Evolutionary conservation across 2,329 filamentous ascomycete species (phyloP).

Genomic region (Diplodia sapinea): DNA sequence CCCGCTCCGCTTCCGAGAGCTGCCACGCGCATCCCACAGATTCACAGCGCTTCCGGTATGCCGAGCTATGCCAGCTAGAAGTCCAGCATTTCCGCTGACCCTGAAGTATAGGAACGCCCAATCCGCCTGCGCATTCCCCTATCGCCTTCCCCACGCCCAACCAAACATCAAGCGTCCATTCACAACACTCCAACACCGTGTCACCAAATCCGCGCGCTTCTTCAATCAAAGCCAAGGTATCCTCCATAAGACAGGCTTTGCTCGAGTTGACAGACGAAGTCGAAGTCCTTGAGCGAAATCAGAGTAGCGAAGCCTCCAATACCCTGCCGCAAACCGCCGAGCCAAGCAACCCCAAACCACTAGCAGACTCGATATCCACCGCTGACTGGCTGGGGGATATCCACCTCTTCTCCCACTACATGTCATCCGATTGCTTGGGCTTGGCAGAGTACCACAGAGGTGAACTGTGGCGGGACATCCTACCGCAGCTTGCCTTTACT

Average conservation of each 20-base stretch:
- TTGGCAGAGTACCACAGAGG: neutral
- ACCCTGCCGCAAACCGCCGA: neutral
- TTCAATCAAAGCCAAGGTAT: slow-evolving; percentile 15
- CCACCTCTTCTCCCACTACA: neutral
- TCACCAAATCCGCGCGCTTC: neutral
- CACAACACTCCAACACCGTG: neutral
- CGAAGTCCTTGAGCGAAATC: slow-evolving; percentile 3
- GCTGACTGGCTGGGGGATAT: slow-evolving; percentile 10
- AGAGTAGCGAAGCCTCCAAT: neutral
- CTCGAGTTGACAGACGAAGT: slow-evolving; percentile 5
- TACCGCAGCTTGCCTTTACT: slow-evolving; percentile 2
- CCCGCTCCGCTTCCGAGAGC: neutral
- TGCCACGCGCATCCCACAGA: neutral
- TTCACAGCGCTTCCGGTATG: slow-evolving; percentile 6
- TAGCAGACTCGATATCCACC: neutral
- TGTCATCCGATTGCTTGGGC: neutral
- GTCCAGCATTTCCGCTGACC: neutral
- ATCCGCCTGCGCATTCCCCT: neutral
- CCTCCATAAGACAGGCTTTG: slow-evolving; percentile 11
- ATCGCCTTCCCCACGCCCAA: neutral
- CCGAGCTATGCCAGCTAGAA: too few relatives aligned
- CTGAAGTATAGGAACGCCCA: neutral
- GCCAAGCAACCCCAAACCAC: neutral
- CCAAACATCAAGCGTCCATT: neutral
- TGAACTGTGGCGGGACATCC: neutral